Evolutionary conservation across 2,329 filamentous ascomycete species (phyloP), one percentile per base, ranked within the genome.

Genomic region (Phialemonium atrogriseum): DNA sequence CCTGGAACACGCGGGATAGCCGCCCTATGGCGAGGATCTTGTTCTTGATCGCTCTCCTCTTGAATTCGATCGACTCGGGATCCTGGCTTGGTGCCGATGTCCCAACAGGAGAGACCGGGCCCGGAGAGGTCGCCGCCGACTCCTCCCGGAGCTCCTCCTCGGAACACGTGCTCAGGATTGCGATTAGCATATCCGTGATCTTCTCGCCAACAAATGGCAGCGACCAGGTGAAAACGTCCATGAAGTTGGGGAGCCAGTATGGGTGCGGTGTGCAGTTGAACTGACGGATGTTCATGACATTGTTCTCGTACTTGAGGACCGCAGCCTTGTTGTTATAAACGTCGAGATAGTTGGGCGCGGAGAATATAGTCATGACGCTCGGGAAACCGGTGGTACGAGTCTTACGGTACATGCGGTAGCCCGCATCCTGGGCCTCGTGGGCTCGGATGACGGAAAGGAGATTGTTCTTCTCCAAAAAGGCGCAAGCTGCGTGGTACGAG

Each of bases 211-310:
- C 91, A 60, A 98, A 98, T 1, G 91, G 91, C 38, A 98, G 70
- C 20, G 91, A 98, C 91, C 91, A 98, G n/a, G 91, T 98, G 56
- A 98, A 98, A 41, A 98, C 91, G 52, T 98, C 91, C 91, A 98
- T 98, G 56, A 98, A 98, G 67, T 98, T 98, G 34, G 91, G 91
- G 29, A 98, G 75, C 91, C 91, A 98, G 69, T 98, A 98, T 6
- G 91, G 91, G 58, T 98, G 91, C 20, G 91, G 91, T 14, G 91
- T 96, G 73, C 89, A 98, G 70, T 98, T 98, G 68, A 98, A 98
- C 60, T 98, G 91, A 37, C 91, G 78, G 54, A 98, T 98, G 68
- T 98, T 98, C 91, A 98, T 98, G 39, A 98, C 91, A 53, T 98
- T 98, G 63, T 98, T 98, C 66, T 98, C 91, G 57, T 98, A 98